Conservation (phyloP, 352 stramenopile genomes). For the Peronospora farinosa region DNA sequence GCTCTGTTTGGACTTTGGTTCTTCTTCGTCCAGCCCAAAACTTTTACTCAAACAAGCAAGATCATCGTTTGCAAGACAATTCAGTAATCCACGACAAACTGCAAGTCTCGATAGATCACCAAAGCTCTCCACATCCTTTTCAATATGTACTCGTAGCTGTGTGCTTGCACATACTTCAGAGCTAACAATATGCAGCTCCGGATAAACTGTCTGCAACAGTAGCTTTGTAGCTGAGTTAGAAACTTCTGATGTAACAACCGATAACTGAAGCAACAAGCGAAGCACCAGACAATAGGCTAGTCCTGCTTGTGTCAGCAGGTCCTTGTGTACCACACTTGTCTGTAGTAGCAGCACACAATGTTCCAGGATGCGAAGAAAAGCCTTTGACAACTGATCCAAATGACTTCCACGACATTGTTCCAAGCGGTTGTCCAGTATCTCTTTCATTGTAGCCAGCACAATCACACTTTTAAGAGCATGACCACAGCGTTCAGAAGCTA, state of each 20-base stretch:
- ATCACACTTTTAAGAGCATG: conserved; percentile 69
- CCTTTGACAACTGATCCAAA: conserved; percentile 8
- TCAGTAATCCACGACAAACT: conserved; percentile 62
- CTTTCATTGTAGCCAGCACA: conserved; percentile 55
- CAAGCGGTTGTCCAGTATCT: conserved; percentile 39
- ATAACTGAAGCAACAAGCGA: conserved; percentile 44
- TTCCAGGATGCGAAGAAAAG: conserved; percentile 40
- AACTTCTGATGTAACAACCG: neutral
- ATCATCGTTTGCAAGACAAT: conserved; percentile 53
- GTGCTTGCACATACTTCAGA: conserved; percentile 2
- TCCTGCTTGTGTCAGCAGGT: conserved; percentile 68
- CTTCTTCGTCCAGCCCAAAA: conserved; percentile 12
- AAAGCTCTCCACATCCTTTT: conserved; percentile 39
- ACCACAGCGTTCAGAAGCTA: conserved; percentile 66
- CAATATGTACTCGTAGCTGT: conserved; percentile 27
- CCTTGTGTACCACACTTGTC: conserved; percentile 71
- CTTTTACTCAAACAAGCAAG: conserved; percentile 18
- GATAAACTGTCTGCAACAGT: conserved; percentile 37
- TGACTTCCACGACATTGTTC: conserved; percentile 10
- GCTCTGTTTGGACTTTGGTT: conserved; percentile 13
- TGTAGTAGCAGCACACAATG: conserved; percentile 61
- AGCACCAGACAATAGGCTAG: conserved; percentile 65
- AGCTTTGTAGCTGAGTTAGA: conserved; percentile 20
- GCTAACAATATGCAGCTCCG: conserved; percentile 23
- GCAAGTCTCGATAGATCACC: conserved; percentile 51